Evolutionary conservation across 805 yeast species (phyloP), one percentile per base, ranked within the genome.

Genomic region (Candida arabinofermentans): DNA sequence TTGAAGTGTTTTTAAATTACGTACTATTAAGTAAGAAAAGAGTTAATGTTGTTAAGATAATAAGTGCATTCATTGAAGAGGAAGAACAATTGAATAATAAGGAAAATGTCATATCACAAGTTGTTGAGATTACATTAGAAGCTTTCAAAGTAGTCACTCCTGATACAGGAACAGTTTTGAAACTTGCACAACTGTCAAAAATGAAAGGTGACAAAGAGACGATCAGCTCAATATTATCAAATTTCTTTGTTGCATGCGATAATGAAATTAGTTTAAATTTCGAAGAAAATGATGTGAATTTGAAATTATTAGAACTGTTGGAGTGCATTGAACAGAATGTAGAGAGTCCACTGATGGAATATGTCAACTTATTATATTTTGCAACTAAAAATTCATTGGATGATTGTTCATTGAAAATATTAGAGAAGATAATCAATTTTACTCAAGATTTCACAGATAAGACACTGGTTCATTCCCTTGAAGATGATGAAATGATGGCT

Each of bases 1-100:
- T 63, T 45, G 65, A 62, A 44, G 49, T 63, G 13, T 63, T 65
- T 40, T 29, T 61, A 33, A 59, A 60, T 35, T 64, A 63, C 40
- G 53, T 62, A 8, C 36, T 60, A 34, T 44, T 65, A 18, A 57
- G 65, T 33, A 49, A 55, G 10, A 57, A 60, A 19, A 43, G 62
- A n/a, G 36, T 43, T 4, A 54, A 47, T 31, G 40, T 61, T 13
- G 37, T 48, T 24, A 51, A 47, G 32, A 45, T 60, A 6, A 46
- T 63, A 10, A 55, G 57, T 24, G 61, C 64, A 1, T 61, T 61
- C 27, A 36, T 54, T 6, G 48, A 49, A 9, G 64, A 61, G 34
- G 61, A 63, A n/a, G n/a, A n/a, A n/a, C n/a, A n/a, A n/a, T n/a
- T n/a, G 34, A 44, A 21, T 4, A 8, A 42, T 4, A 22, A 41